These are phyloP conservation scores for Sporothrix curviconia DNA, from an alignment of 2,329 filamentous ascomycete species.

Conservation along the genomic window DNA sequence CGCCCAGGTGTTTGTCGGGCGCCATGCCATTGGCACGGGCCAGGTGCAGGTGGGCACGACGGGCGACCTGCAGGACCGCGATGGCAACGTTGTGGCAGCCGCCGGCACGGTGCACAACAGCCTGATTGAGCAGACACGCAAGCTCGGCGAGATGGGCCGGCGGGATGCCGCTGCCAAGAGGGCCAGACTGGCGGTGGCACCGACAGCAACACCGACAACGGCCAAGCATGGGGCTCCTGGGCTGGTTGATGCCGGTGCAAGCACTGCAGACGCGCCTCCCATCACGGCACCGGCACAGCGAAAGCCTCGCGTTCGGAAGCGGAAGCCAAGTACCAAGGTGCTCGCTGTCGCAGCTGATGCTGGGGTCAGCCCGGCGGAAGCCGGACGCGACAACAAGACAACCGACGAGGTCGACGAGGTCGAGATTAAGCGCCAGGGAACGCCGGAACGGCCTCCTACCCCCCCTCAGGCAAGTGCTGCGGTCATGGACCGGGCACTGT, in stretches of 20 bases:
- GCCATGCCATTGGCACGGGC: slow-evolving; percentile 16
- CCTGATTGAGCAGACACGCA: slow-evolving; percentile 18
- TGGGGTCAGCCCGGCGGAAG: too few relatives aligned
- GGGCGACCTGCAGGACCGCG: slow-evolving; percentile 17
- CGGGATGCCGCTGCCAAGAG: neutral
- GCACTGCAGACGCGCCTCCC: too few relatives aligned
- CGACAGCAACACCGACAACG: neutral
- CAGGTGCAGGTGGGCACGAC: slow-evolving; percentile 13
- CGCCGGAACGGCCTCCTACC: too few relatives aligned
- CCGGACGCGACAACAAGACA: too few relatives aligned
- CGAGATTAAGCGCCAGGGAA: too few relatives aligned
- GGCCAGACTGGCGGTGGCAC: neutral
- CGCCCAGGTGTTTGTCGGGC: slow-evolving; percentile 19
- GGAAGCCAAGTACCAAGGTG: neutral
- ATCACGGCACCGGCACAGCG: neutral
- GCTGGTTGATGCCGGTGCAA: too few relatives aligned
- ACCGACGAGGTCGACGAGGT: too few relatives aligned
- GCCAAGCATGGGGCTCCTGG: neutral
- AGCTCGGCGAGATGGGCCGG: slow-evolving; percentile 5
- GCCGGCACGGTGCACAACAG: slow-evolving; percentile 10
- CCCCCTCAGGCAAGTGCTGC: too few relatives aligned
- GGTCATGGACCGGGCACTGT: too few relatives aligned
- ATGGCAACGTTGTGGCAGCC: slow-evolving; percentile 17
- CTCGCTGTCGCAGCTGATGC: too few relatives aligned
- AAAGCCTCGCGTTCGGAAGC: neutral